Conservation (phyloP, 805 yeast species). For the Yarrowia sp. region DNA sequence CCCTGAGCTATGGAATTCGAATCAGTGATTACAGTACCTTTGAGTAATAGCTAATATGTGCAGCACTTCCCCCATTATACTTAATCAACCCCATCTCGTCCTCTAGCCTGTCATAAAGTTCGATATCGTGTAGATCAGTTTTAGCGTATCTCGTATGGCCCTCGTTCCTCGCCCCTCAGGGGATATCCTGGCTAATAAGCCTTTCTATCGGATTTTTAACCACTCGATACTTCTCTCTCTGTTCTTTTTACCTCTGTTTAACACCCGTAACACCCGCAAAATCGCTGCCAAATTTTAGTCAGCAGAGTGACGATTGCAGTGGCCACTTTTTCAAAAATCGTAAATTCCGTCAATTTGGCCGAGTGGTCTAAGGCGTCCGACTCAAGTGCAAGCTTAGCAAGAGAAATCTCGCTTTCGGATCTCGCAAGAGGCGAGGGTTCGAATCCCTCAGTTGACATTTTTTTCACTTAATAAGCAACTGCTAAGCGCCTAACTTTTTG, state of each 20-base stretch:
- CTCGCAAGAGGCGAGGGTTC: conserved; percentile 42
- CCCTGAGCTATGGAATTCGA: no score
- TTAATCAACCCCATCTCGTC: no score
- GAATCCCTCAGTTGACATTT: conserved; percentile 41
- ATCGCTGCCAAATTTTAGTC: not conserved
- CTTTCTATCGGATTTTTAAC: no score
- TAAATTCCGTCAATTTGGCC: conserved; percentile 39
- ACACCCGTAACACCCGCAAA: not conserved
- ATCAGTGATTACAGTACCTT: no score
- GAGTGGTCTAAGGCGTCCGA: conserved; percentile 43
- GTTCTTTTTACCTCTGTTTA: not conserved
- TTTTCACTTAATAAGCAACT: not conserved
- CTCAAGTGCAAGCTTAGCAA: conserved; percentile 39
- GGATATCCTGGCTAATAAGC: no score
- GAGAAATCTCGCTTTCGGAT: conserved; percentile 39
- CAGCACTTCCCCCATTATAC: no score
- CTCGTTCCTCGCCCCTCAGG: not conserved
- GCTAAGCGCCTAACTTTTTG: not conserved
- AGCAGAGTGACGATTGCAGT: not conserved
- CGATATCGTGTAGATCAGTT: not conserved
- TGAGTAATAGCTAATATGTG: no score
- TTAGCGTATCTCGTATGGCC: not conserved
- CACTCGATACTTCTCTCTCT: no score
- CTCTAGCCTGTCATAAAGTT: not conserved
- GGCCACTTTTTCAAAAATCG: not conserved